Evolutionary conservation across 257 asterid species (phyloP), one percentile per base, ranked within the genome.

Genomic region (Solanum gracilifrons): DNA sequence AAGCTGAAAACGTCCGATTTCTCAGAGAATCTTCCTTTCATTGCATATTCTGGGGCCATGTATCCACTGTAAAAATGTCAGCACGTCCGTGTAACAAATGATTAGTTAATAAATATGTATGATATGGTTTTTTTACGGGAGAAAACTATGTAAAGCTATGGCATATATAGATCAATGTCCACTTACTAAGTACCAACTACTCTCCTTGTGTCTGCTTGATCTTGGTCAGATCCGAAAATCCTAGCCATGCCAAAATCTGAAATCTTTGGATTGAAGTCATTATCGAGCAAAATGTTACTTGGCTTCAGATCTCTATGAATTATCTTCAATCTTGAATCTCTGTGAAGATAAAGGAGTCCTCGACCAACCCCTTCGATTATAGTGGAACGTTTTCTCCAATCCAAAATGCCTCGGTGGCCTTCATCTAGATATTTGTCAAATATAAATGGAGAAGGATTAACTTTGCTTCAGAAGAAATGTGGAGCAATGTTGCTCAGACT

Each of bases 31-130:
- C 89, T 92, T 7, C 98, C 98, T 36, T 94, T 92, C 94, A 93
- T 92, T 1, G 96, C 97, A 39, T 94, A 94, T 90, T 95, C 95
- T 0, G 97, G 97, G 33, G 96, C 93, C 95, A 94, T 93, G 91
- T 92, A 94, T 43, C 98, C 95, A 76, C 96, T 94, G 80, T 23
- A 35, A 58, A 83, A 13, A 23, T 12, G 20, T 33, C 32, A 83
- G n/a, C 2, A 13, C 20, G 13, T 60, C 23, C n/a, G 13, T 20
- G 5, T 6, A 83, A 51, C 0, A 16, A 51, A 5, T 16, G 32
- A 23, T 75, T 75, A 36, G 82, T 21, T 21, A 36, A 39, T 75
- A 23, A 6, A 18, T 37, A 32, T 16, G 41, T 32, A 27, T 31
- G 23, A 64, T 55, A 39, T 39, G 7, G 55, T 84, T 13, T 3